Evolutionary conservation across 352 stramenopile species (phyloP).

Genomic region (Globisporangium camurandrum): DNA sequence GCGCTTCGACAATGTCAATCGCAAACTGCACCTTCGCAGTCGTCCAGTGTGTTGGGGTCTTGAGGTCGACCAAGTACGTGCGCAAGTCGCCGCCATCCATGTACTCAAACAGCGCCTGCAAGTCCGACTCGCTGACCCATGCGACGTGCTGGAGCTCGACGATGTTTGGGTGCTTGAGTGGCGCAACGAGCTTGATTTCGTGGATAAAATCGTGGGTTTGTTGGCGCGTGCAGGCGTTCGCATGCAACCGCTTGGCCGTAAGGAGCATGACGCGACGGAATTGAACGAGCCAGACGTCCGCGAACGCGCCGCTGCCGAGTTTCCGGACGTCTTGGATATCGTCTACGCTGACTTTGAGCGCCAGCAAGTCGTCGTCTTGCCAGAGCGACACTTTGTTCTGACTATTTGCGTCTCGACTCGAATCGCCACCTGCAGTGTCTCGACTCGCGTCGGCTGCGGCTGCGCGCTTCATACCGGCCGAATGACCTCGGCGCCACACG

Average conservation of each 20-base stretch:
- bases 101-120: slow-evolving; percentile 13
- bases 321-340: background rate
- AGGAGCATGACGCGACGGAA: too few relatives aligned
- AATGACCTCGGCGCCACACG: too few relatives aligned
- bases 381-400: background rate
- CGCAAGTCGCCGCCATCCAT: slow-evolving; percentile 9
- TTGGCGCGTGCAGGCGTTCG: too few relatives aligned
- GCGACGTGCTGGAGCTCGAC: slow-evolving; percentile 12
- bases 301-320: background rate
- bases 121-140: slow-evolving; percentile 7
- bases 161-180: slow-evolving; percentile 13
- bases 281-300: background rate
- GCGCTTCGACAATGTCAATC: slow-evolving; percentile 18
- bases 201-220: slow-evolving; percentile 16
- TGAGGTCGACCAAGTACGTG: slow-evolving; percentile 1
- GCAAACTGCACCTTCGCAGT: slow-evolving; percentile 13
- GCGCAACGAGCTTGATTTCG: slow-evolving; percentile 10
- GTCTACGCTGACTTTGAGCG: too few relatives aligned
- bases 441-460: too few relatives aligned
- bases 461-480: too few relatives aligned
- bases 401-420: background rate
- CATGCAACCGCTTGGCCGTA: background rate
- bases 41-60: background rate
- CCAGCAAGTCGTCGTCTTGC: background rate
- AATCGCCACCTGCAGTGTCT: too few relatives aligned